Evolutionary conservation across 345 rosid species (phyloP).

Genomic region (Citrus maxima): DNA sequence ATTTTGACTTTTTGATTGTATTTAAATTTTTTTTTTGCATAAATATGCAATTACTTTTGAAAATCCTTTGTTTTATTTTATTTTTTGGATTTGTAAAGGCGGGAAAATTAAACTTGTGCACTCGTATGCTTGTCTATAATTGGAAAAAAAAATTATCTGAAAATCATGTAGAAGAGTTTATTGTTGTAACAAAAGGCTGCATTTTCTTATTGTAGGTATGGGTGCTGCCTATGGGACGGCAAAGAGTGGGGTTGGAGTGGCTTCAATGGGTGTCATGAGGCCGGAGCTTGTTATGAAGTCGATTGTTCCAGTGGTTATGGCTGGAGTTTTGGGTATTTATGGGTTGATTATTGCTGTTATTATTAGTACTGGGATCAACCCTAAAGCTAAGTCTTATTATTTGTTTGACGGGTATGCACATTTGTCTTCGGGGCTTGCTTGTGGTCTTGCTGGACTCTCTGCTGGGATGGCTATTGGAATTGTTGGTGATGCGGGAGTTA

Average conservation of each 20-base stretch:
- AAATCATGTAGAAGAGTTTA: not conserved
- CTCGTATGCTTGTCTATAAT: not conserved
- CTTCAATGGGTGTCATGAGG: slow-evolving; percentile 45
- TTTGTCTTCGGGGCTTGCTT: slow-evolving; percentile 41
- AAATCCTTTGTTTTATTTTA: not conserved
- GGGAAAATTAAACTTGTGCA: not conserved
- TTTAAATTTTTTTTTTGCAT: not conserved
- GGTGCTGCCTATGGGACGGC: slow-evolving; percentile 47
- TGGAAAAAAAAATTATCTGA: not conserved
- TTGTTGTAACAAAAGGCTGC: not conserved
- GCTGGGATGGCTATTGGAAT: slow-evolving; percentile 48
- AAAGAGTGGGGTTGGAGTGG: slow-evolving; percentile 45
- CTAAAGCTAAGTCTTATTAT: slow-evolving; percentile 23
- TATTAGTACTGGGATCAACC: slow-evolving; percentile 41
- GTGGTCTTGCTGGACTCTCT: slow-evolving; percentile 48
- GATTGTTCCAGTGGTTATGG: slow-evolving; percentile 46
- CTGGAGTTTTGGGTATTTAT: slow-evolving; percentile 43
- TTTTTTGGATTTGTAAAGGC: not conserved
- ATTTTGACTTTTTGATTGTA: not conserved
- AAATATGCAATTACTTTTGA: not conserved
- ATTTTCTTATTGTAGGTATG: slow-evolving; percentile 22
- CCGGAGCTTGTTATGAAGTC: slow-evolving; percentile 46
- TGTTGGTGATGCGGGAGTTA: slow-evolving; percentile 35
- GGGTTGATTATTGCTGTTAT: slow-evolving; percentile 43
- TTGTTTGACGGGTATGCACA: slow-evolving; percentile 44